Conservation (phyloP, 495 filamentous ascomycete genomes). For the Penicillium steckii region DNA sequence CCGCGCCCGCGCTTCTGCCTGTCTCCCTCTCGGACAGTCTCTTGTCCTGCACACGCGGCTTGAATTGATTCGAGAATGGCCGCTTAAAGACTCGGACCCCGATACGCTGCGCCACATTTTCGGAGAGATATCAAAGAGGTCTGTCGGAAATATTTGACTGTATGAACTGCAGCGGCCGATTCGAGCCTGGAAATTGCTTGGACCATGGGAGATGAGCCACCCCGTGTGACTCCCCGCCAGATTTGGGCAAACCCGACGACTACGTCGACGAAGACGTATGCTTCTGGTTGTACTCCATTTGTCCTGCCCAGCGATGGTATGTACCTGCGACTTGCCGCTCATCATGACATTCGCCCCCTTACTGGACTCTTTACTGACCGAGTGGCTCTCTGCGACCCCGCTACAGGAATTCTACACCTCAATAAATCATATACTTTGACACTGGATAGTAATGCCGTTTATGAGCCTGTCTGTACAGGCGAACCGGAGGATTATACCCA, state of each 20-base stretch:
- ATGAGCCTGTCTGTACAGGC: conserved; percentile 60
- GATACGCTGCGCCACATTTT: background rate
- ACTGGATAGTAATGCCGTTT: conserved; percentile 60
- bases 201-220: conserved; percentile 39
- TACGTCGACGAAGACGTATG: conserved; percentile 35
- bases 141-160: conserved; percentile 14
- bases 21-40: conserved; percentile 2
- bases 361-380: background rate
- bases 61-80: conserved; percentile 16
- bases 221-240: conserved; percentile 44
- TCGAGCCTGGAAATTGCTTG: conserved; percentile 18
- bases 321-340: conserved; percentile 4
- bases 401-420: conserved; percentile 55
- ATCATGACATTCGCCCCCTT: background rate
- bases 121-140: background rate
- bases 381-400: background rate
- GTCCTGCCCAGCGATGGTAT: conserved; percentile 56
- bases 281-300: conserved; percentile 58
- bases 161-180: conserved; percentile 23
- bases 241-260: conserved; percentile 53
- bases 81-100: conserved; percentile 1
- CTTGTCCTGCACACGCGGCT: conserved; percentile 11
- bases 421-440: conserved; percentile 57
- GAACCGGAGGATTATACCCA: conserved; percentile 23
- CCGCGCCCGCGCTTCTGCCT: conserved; percentile 1